Evolutionary conservation across 140 eudicot species (phyloP).

Genomic region (Bidens hawaiensis): DNA sequence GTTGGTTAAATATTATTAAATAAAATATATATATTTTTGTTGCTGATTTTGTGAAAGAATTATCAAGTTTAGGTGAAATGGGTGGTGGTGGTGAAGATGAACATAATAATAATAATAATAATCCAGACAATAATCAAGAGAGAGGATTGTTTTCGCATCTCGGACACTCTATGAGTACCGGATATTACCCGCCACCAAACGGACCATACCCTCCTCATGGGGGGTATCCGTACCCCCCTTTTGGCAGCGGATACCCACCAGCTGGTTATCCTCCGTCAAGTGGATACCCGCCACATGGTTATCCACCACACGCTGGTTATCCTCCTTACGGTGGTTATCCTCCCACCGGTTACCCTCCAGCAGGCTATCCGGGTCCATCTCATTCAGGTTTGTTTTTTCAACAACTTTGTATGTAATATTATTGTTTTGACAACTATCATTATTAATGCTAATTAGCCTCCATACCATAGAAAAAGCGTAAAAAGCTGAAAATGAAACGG

Average conservation of each 20-base stretch:
- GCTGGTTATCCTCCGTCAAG: constrained; percentile 49
- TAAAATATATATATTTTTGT: too few species aligned
- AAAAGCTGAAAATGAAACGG: background rate
- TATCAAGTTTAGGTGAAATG: constrained; percentile 32
- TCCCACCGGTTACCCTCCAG: constrained; percentile 54
- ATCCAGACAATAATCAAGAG: constrained; percentile 37
- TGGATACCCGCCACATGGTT: constrained; percentile 46
- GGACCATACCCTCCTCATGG: constrained; percentile 45
- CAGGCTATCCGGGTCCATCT: constrained; percentile 69
- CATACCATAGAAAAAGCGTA: too few species aligned
- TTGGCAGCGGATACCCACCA: constrained; percentile 33
- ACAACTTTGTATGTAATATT: background rate
- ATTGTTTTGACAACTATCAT: background rate
- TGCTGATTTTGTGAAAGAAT: constrained; percentile 21
- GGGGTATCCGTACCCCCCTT: constrained; percentile 52
- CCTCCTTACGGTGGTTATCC: constrained; percentile 56
- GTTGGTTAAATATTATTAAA: background rate
- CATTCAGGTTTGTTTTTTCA: constrained; percentile 39
- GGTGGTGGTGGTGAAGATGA: constrained; percentile 42
- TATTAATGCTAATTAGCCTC: background rate
- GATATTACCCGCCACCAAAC: constrained; percentile 33
- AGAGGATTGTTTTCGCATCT: constrained; percentile 46
- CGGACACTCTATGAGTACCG: constrained; percentile 47
- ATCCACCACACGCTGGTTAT: constrained; percentile 48
- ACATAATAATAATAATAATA: constrained; percentile 20